A percentile compares a stretch with the other conserved stretches of the same genome.
phyloP scores from a whole-genome alignment of 495 filamentous ascomycete species.

The Annulohypoxylon maeteangense region DNA sequence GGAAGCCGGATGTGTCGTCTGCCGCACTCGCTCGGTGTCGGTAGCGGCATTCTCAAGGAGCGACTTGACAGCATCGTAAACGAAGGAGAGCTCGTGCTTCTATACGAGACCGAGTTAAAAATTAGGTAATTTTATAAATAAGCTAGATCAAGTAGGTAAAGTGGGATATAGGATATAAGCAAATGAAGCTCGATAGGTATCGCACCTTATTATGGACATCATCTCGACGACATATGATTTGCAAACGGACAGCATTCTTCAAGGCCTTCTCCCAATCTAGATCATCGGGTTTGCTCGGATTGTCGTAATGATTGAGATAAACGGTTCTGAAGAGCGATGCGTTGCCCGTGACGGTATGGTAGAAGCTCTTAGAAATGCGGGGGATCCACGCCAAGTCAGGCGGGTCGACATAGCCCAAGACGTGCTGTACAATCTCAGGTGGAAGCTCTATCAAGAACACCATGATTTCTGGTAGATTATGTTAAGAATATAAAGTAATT shows the following conservation, averaged over 20 bases:
- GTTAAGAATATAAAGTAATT: not conserved
- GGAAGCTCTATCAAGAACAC: slow-evolving; percentile 56
- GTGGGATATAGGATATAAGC: slow-evolving; percentile 31
- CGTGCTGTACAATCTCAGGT: slow-evolving; percentile 67
- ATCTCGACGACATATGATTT: slow-evolving; percentile 52
- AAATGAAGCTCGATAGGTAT: slow-evolving; percentile 45
- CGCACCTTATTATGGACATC: slow-evolving; percentile 51
- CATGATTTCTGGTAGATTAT: slow-evolving; percentile 37
- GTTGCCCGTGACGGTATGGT: slow-evolving; percentile 62
- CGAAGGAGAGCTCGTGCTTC: slow-evolving; percentile 52
- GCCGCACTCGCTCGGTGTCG: slow-evolving; percentile 33
- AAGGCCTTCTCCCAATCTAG: slow-evolving; percentile 63
- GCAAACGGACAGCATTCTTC: slow-evolving; percentile 58
- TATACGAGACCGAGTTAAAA: slow-evolving; percentile 24
- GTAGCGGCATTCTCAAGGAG: slow-evolving; percentile 50
- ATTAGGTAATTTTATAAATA: not conserved
- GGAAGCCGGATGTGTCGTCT: slow-evolving; percentile 48
- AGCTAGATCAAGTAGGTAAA: not conserved
- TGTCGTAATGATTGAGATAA: slow-evolving; percentile 61
- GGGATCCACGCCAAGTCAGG: slow-evolving; percentile 60
- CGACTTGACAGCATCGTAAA: slow-evolving; percentile 49
- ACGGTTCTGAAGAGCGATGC: slow-evolving; percentile 61
- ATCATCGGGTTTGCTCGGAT: slow-evolving; percentile 39
- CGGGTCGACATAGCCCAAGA: slow-evolving; percentile 65
- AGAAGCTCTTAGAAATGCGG: slow-evolving; percentile 59